phyloP scores from a whole-genome alignment of 352 stramenopile species.

The Phytopythium chamaehyphon region DNA sequence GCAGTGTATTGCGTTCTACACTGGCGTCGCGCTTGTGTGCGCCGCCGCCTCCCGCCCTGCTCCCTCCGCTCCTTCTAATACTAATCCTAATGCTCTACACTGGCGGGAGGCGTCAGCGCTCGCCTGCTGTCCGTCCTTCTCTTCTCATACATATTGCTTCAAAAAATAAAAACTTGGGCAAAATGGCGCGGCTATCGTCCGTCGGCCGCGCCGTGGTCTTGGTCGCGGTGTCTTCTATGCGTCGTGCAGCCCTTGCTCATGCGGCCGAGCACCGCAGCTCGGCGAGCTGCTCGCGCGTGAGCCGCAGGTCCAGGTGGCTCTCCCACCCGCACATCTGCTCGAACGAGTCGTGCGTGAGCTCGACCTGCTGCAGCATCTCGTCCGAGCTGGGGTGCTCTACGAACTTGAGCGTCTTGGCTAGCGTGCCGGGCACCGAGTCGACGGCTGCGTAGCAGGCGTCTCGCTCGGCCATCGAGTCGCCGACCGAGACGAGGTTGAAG shows the following conservation, averaged over 20 bases:
- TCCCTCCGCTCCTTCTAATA: not conserved
- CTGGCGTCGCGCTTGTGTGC: not conserved
- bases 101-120: not conserved
- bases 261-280: constrained; percentile 50
- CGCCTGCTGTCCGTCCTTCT: not conserved
- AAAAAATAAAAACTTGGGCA: constrained; percentile 5
- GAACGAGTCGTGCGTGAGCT: constrained; percentile 80
- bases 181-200: not conserved
- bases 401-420: constrained; percentile 87
- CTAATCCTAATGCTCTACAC: constrained; percentile 2
- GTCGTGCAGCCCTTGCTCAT: too few species aligned
- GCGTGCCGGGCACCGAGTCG: constrained; percentile 53
- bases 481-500: constrained; percentile 82
- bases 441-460: constrained; percentile 77
- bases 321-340: constrained; percentile 84
- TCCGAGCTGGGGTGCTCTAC: constrained; percentile 74
- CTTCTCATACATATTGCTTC: constrained; percentile 1
- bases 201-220: not conserved
- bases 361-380: constrained; percentile 82
- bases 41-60: not conserved
- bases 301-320: constrained; percentile 67
- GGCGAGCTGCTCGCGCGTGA: constrained; percentile 72
- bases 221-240: not conserved
- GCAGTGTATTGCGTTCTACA: constrained; percentile 6
- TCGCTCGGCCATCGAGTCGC: constrained; percentile 85